A percentile compares a stretch with the other conserved stretches of the same genome.
phyloP scores from a whole-genome alignment of 805 yeast species.

The Wickerhamomyces chambardii region DNA sequence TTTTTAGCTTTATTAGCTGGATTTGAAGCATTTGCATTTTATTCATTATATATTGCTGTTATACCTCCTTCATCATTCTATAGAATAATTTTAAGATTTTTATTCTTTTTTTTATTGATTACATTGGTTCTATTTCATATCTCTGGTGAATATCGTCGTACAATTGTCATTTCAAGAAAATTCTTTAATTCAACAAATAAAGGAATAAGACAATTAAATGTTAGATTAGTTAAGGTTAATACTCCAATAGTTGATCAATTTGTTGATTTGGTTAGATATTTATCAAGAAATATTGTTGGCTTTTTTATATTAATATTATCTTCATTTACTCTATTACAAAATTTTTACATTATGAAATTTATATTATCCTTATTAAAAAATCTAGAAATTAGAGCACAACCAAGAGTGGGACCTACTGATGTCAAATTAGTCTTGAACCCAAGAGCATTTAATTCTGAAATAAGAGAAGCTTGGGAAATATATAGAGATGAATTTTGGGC shows the following conservation, averaged over 20 bases:
- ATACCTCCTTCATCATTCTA: slow-evolving; percentile 29
- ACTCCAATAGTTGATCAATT: slow-evolving; percentile 26
- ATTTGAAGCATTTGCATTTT: slow-evolving; percentile 27
- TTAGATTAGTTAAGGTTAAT: slow-evolving; percentile 60
- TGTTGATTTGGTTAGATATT: slow-evolving; percentile 23
- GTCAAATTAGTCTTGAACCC: slow-evolving; percentile 79
- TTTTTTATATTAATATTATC: background rate
- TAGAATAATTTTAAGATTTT: slow-evolving; percentile 34
- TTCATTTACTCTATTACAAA: background rate
- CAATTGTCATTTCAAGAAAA: slow-evolving; percentile 73
- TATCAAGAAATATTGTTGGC: slow-evolving; percentile 16
- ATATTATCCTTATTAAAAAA: slow-evolving; percentile 2
- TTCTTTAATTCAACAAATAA: slow-evolving; percentile 80
- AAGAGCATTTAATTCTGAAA: slow-evolving; percentile 70
- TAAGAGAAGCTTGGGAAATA: slow-evolving; percentile 91
- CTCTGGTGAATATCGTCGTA: slow-evolving; percentile 84
- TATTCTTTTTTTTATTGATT: slow-evolving; percentile 51
- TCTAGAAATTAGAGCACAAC: slow-evolving; percentile 35
- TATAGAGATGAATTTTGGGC: slow-evolving; percentile 93
- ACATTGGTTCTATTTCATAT: slow-evolving; percentile 72
- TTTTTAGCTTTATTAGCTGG: slow-evolving; percentile 32
- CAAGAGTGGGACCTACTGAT: slow-evolving; percentile 66
- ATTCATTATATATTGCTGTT: slow-evolving; percentile 29
- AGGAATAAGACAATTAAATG: slow-evolving; percentile 77
- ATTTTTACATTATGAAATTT: background rate